Evolutionary conservation across 768 basidiomycete species (phyloP), one percentile per base, ranked within the genome.

Genomic region (Mycena metata): DNA sequence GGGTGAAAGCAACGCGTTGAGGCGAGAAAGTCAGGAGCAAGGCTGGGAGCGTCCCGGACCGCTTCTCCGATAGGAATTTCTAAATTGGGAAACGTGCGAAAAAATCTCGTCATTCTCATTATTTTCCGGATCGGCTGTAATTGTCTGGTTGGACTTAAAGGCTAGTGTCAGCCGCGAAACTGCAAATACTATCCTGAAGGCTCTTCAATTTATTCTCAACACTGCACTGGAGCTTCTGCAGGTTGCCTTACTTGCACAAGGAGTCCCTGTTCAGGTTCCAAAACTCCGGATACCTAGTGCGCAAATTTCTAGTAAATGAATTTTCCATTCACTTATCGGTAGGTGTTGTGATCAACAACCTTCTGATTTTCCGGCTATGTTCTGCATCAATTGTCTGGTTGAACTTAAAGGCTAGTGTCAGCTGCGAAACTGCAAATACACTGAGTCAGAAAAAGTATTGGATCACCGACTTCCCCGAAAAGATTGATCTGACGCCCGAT

Each of bases 311-410:
- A 24, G 35, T 8, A 23, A n/a, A 30, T 10, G 33, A 46, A 16
- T 35, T 55, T 46, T 21, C 30, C 8, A 3, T 41, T 15, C 7
- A 17, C 47, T 11, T 39, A 23, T 35, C 21, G 6, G 43, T 23
- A 65, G 64, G 46, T 24, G n/a, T 65, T 23, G 49, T 17, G 11
- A 50, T 65, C 24, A 17, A 65, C 26, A 17, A 39, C 26, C 19
- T 15, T 51, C 36, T 66, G 6, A 58, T 70, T 51, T 30, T 60
- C 21, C 33, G 60, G 30, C 64, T 70, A 17, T 70, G 69, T 49
- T 26, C 52, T n/a, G n/a, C 52, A 24, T 64, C 66, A n/a, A n/a
- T 70, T 33, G 42, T 62, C 52, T 70, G 69, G 69, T 50, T 66
- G 6, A 56, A 65, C 56, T 51, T 70, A 13, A 60, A 66, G 30